A percentile compares a stretch with the other conserved stretches of the same genome.
These are phyloP conservation scores for Penicillium thymicola DNA, from an alignment of 2,329 filamentous ascomycete genomes.

Conservation along the genomic window DNA sequence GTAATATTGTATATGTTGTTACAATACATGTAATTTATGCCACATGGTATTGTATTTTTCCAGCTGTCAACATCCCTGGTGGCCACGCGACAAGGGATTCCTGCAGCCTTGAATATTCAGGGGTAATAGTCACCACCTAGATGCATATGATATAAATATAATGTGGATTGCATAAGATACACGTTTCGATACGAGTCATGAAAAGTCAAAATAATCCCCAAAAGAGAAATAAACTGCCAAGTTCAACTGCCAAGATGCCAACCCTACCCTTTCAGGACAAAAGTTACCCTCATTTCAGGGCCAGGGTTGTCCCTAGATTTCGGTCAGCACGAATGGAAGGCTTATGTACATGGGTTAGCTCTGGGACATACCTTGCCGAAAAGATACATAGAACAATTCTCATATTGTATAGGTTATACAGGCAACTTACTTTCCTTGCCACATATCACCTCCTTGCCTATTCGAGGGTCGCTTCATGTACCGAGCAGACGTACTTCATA, in stretches of 20 bases:
- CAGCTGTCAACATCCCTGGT: slow-evolving; percentile 25
- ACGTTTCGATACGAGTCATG: slow-evolving; percentile 2
- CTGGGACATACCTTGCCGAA: slow-evolving; percentile 1
- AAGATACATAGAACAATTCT: not conserved
- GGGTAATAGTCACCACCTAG: not conserved
- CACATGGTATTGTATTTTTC: slow-evolving; percentile 6
- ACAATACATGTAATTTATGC: not conserved
- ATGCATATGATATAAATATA: not conserved
- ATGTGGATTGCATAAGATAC: not conserved
- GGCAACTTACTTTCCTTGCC: not conserved
- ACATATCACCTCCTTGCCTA: slow-evolving; percentile 6
- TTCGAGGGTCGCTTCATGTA: slow-evolving; percentile 6
- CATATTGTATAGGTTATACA: not conserved
- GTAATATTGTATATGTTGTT: not conserved
- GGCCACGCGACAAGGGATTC: slow-evolving; percentile 26
- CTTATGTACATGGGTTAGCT: not conserved
- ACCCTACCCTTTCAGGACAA: not conserved
- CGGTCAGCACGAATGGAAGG: slow-evolving; percentile 1
- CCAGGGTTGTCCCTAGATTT: not conserved
- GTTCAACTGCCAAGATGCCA: not conserved
- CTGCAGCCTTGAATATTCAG: slow-evolving; percentile 16
- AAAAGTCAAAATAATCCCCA: not conserved
- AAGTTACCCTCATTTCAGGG: not conserved
- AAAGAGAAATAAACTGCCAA: not conserved
- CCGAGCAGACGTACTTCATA: not conserved